Evolutionary conservation across 2,329 filamentous ascomycete species (phyloP), one percentile per base, ranked within the genome.

Genomic region (Sarocladium strictum): DNA sequence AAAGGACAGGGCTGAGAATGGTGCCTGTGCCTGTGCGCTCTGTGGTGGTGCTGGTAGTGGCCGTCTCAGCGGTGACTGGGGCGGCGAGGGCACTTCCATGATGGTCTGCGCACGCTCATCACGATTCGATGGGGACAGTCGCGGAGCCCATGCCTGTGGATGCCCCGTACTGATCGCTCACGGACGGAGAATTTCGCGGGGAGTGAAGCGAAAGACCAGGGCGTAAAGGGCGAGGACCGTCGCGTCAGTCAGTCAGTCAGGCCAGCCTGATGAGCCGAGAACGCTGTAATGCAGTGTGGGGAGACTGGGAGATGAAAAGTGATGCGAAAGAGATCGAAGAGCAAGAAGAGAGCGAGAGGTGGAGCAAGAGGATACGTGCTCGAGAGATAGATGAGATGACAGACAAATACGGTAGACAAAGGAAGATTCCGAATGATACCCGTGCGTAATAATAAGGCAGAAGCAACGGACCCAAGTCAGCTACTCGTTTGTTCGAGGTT

Each of bases 11-110:
- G 33, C 3, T 38, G 21, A n/a, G n/a, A n/a, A n/a, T n/a, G n/a
- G n/a, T n/a, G n/a, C n/a, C n/a, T n/a, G n/a, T n/a, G n/a, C n/a
- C n/a, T n/a, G n/a, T n/a, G n/a, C n/a, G n/a, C n/a, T n/a, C n/a
- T n/a, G 53, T 60, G 56, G 60, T 63, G 51, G 64, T 57, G 67
- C 61, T 49, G 66, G 61, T 32, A 66, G 58, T 54, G 61, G 58
- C 61, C 60, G 60, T 58, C 64, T 59, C 57, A 63, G 60, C 60
- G 62, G 59, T 57, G 63, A 62, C 57, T 61, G 61, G 53, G 63
- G 56, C 60, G 63, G 66, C 59, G 65, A 63, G 50, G 61, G 47
- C 47, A 29, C 62, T 59, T 65, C 62, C 67, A 69, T 69, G 61
- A 64, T 67, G 61, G 64, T 67, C 62, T 63, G 60, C 62, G 62